Evolutionary conservation across 1,139 yeast genomes (phyloP), one percentile per base, ranked within the genome.

Genomic region (Pichia inconspicua): DNA sequence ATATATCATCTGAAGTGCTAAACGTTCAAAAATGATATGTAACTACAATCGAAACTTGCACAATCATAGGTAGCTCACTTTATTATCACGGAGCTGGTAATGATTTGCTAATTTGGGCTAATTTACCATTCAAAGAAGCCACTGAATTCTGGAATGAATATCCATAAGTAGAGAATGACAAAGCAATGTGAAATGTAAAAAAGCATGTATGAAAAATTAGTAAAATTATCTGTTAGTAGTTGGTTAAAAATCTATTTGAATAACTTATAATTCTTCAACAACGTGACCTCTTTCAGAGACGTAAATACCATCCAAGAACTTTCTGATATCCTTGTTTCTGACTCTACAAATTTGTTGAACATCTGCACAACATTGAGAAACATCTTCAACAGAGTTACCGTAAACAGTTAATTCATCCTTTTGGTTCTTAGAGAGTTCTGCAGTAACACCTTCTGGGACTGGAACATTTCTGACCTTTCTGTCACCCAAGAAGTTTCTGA

Each of bases 251-350:
- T 35, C 35, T 40, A 32, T 47, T 36, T 15, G 51, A 54, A 46
- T 37, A 42, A 34, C 46, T 55, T 54, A 54, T 43, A 54, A 69
- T 52, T 82, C 88, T 69, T 78, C 80, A 54, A 70, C 86, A 71
- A 92, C 80, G 71, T 79, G 78, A 69, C 96, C 96, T 77, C 87
- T 86, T 78, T 87, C 95, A 62, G 97, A 90, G 67, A 92, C 98
- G 75, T 92, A 92, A 79, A 92, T 90, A 89, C 98, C 98, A 77
- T 92, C 98, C 82, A 92, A 85, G 79, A 84, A 92, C 84, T 92
- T 92, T 80, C 98, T 89, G 90, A 94, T 92, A 92, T 94, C 99
- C 90, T 94, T 94, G 95, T 92, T 92, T 83, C 97, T 87, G 70
- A 90, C 98, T 74, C 95, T 84, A 80, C 97, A 90, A 75, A 82